Evolutionary conservation across 352 stramenopile genomes (phyloP), one percentile per base, ranked within the genome.

Genomic region (Phytophthora hibernalis): DNA sequence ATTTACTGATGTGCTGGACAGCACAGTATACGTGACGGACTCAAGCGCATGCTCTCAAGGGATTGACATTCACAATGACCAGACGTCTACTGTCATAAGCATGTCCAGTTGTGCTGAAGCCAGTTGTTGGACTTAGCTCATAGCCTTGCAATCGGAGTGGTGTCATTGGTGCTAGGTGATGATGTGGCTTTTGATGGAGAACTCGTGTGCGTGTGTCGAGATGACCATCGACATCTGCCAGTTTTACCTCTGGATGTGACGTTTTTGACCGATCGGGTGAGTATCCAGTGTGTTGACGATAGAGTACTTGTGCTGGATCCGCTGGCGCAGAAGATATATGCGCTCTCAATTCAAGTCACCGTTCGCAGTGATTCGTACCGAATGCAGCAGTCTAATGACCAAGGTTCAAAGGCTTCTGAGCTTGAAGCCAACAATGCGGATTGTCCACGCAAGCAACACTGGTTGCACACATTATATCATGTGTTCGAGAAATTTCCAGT

Each of bases 401-500:
- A 30, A 31, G n/a, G 16, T 24, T 11, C 37, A 6, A 68, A 56
- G 9, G 20, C 13, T 8, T 42, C 24, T 16, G 52, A 42, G 21
- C 13, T 44, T 22, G 65, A 60, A 26, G 28, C 30, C 22, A 52
- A 24, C 13, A 67, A 52, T 3, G 26, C 16, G 3, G 59, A 58
- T 10, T 75, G 47, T 28, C 56, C 35, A 3, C 65, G 59, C n/a
- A 77, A 77, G 31, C 38, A 57, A 5, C 61, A 78, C 38, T 74
- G 51, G 61, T 33, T 75, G 11, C 69, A 62, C 49, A 58, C 58
- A 16, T 77, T 85, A 16, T 87, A 80, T 42, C 80, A 87, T 33
- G 44, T 83, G 6, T 87, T 76, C 55, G 80, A 89, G 50, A 89
- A 89, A 28, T 89, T 89, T 28, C 80, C 80, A 9, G 78, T 83